These are phyloP conservation scores for Agrocybe pediades DNA, from an alignment of 768 basidiomycete genomes.

Conservation along the genomic window DNA sequence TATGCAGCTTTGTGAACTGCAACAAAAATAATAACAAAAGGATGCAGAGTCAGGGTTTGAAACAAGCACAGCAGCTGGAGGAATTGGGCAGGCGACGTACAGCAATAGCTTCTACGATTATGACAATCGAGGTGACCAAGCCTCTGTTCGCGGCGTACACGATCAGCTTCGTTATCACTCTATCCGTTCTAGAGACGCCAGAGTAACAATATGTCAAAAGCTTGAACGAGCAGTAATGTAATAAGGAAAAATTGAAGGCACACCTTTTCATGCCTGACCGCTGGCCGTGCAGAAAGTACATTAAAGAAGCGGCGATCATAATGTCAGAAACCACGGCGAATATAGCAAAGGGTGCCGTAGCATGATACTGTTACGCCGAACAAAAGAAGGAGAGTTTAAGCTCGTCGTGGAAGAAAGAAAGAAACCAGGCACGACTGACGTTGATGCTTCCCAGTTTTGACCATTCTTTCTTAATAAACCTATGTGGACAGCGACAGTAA, in stretches of 20 bases:
- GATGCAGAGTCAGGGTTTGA: too few species aligned
- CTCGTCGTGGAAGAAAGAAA: background rate
- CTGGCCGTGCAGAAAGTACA: slow-evolving; percentile 38
- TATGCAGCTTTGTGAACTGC: background rate
- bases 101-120: background rate
- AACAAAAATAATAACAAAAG: too few species aligned
- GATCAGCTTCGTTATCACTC: slow-evolving; percentile 42
- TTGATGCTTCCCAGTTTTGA: slow-evolving; percentile 32
- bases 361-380: slow-evolving; percentile 40
- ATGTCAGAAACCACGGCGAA: slow-evolving; percentile 48
- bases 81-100: too few species aligned
- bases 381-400: background rate
- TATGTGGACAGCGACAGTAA: slow-evolving; percentile 6
- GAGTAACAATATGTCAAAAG: background rate
- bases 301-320: slow-evolving; percentile 40
- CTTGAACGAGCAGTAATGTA: background rate
- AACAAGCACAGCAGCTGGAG: too few species aligned
- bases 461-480: slow-evolving; percentile 38
- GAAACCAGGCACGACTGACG: slow-evolving; percentile 19
- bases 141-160: slow-evolving; percentile 53
- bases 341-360: slow-evolving; percentile 43
- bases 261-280: slow-evolving; percentile 36
- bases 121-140: slow-evolving; percentile 40
- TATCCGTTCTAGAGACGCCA: slow-evolving; percentile 35
- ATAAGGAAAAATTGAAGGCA: background rate